A percentile compares a stretch with the other conserved stretches of the same genome.
Evolutionary conservation across 1,284 basidiomycete species (phyloP).

Genomic region (Heterobasidion parviporum): DNA sequence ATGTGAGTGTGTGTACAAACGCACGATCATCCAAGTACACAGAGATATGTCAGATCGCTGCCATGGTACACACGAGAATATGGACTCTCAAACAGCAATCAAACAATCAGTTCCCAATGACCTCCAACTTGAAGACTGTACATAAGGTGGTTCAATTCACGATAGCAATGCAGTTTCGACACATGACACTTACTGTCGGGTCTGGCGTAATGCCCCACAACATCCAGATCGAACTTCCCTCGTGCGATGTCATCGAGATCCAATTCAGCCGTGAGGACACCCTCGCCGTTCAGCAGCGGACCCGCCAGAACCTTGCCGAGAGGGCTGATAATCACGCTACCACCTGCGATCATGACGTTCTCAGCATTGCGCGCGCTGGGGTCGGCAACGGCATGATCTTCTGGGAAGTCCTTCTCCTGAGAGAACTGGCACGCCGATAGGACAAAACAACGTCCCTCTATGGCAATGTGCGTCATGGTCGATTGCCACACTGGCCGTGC

Average conservation of each 20-base stretch:
- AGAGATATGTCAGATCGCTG: too few species aligned
- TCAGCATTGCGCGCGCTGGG: conserved; percentile 31
- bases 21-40: too few species aligned
- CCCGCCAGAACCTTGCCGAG: conserved; percentile 63
- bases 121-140: conserved; percentile 6
- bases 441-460: conserved; percentile 74
- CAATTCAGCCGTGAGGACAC: conserved; percentile 56
- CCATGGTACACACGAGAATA: too few species aligned
- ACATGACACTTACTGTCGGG: conserved; percentile 40
- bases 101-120: background rate
- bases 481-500: conserved; percentile 53
- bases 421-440: conserved; percentile 59
- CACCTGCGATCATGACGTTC: conserved; percentile 61
- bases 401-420: conserved; percentile 53
- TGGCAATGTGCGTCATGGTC: conserved; percentile 66
- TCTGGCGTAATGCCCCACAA: conserved; percentile 62
- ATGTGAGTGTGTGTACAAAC: too few species aligned
- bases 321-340: conserved; percentile 62
- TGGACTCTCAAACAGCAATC: too few species aligned
- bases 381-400: conserved; percentile 41
- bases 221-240: conserved; percentile 69
- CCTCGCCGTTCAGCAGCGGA: conserved; percentile 53
- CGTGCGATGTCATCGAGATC: conserved; percentile 53
- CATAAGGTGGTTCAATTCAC: conserved; percentile 4
- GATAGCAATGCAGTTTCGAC: too few species aligned